phyloP scores from a whole-genome alignment of 2,329 filamentous ascomycete genomes.

The Colletotrichum chlorophyti region DNA sequence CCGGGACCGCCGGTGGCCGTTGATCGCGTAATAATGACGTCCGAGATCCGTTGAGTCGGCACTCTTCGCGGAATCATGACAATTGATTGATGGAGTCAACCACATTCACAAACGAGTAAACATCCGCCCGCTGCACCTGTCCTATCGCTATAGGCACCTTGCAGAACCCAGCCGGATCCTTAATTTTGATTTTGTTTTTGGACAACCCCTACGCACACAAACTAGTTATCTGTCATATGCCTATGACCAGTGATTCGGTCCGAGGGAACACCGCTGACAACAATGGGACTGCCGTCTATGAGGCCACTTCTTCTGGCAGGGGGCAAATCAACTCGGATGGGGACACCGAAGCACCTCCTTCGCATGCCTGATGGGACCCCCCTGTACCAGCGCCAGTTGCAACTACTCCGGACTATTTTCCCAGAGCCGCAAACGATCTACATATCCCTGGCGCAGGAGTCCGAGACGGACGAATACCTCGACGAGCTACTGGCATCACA shows the following conservation, averaged over 20 bases:
- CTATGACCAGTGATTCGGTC: neutral
- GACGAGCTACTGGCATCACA: slow-evolving; percentile 17
- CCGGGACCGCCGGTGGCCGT: no score
- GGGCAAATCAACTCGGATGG: slow-evolving; percentile 39
- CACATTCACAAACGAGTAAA: no score
- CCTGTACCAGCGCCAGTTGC: slow-evolving; percentile 36
- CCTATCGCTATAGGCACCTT: no score
- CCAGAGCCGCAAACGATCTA: slow-evolving; percentile 34
- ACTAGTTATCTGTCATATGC: no score
- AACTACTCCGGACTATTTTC: slow-evolving; percentile 33
- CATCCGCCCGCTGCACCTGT: no score
- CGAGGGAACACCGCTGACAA: no score
- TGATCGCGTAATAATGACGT: slow-evolving; percentile 29
- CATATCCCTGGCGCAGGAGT: slow-evolving; percentile 33
- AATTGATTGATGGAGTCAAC: no score
- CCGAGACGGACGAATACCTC: slow-evolving; percentile 16
- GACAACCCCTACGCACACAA: no score
- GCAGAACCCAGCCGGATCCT: no score
- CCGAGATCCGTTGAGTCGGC: neutral
- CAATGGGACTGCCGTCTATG: slow-evolving; percentile 22
- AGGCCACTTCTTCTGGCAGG: slow-evolving; percentile 40
- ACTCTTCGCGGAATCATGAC: no score
- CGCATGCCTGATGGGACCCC: slow-evolving; percentile 34
- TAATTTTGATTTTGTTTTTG: neutral
- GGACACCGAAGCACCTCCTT: slow-evolving; percentile 40